A percentile compares a stretch with the other conserved stretches of the same genome.
phyloP scores from a whole-genome alignment of 1,139 yeast species.

The Candida sp. region DNA sequence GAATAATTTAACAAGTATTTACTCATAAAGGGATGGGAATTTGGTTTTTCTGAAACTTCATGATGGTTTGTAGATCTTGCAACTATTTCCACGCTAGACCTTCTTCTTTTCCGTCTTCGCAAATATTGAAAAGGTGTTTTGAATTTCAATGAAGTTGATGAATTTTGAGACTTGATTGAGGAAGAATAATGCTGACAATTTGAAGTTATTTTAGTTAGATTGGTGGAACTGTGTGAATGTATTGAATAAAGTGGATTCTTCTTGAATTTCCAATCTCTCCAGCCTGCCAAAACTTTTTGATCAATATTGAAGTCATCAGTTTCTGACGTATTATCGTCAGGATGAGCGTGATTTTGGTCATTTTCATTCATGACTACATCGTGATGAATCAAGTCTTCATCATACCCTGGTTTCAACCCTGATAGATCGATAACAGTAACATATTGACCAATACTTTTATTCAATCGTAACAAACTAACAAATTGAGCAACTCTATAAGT shows the following conservation, averaged over 20 bases:
- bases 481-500: slow-evolving; percentile 79
- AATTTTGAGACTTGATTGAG: slow-evolving; percentile 13
- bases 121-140: slow-evolving; percentile 23
- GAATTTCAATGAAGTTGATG: slow-evolving; percentile 11
- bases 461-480: slow-evolving; percentile 57
- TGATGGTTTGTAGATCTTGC: neutral
- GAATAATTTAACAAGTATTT: slow-evolving; percentile 55
- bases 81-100: slow-evolving; percentile 4
- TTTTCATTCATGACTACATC: neutral
- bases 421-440: slow-evolving; percentile 62
- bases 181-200: slow-evolving; percentile 21
- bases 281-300: slow-evolving; percentile 53
- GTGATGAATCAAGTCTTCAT: slow-evolving; percentile 21
- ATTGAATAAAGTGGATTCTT: slow-evolving; percentile 61
- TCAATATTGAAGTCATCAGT: slow-evolving; percentile 9
- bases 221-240: slow-evolving; percentile 17
- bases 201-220: slow-evolving; percentile 23
- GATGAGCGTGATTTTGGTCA: neutral
- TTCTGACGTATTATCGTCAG: slow-evolving; percentile 3
- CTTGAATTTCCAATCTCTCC: slow-evolving; percentile 88
- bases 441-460: slow-evolving; percentile 50
- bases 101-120: slow-evolving; percentile 18
- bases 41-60: neutral
- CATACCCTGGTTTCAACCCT: slow-evolving; percentile 44
- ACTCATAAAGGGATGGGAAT: slow-evolving; percentile 58